Percentiles rank a stretch among this genome's conserved stretches.
Evolutionary conservation across 73 alveolate genomes (phyloP).

Genomic region (Tetrahymena thermophila): DNA sequence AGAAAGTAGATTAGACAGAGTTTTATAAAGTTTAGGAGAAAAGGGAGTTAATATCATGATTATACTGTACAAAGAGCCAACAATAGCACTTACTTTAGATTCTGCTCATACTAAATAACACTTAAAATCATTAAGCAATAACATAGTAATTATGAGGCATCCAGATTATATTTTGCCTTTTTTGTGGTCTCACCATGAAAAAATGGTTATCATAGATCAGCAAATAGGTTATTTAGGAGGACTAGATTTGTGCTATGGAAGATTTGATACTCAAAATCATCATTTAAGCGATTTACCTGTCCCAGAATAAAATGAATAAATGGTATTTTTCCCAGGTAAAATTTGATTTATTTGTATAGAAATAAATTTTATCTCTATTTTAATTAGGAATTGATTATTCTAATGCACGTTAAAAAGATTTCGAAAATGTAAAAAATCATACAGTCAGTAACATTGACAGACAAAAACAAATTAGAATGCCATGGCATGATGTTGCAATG

Average conservation of each 20-base stretch:
- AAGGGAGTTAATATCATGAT: constrained; percentile 82
- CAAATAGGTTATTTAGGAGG: constrained; percentile 90
- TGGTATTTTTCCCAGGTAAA: neutral
- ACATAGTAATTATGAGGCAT: constrained; percentile 79
- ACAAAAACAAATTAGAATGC: constrained; percentile 71
- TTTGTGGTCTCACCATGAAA: constrained; percentile 94
- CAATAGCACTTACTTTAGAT: constrained; percentile 68
- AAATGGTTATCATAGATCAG: constrained; percentile 86
- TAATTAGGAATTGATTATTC: constrained; percentile 78
- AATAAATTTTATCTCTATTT: constrained; percentile 13
- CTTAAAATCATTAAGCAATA: constrained; percentile 60
- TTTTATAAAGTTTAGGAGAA: constrained; percentile 53
- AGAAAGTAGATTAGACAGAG: constrained; percentile 17
- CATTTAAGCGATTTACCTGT: constrained; percentile 66
- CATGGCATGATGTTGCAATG: constrained; percentile 92
- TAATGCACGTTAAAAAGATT: constrained; percentile 77
- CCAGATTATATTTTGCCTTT: constrained; percentile 65
- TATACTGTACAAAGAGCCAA: constrained; percentile 62
- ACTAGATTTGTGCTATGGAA: constrained; percentile 88
- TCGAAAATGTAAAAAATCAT: constrained; percentile 63
- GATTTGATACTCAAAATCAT: constrained; percentile 83
- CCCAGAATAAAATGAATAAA: constrained; percentile 15
- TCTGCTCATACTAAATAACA: constrained; percentile 64
- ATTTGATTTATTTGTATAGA: neutral
- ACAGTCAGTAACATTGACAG: constrained; percentile 59